Percentiles rank a stretch among this genome's conserved stretches.
Evolutionary conservation across 2,329 filamentous ascomycete species (phyloP).

Genomic region (Cercospora sp.): DNA sequence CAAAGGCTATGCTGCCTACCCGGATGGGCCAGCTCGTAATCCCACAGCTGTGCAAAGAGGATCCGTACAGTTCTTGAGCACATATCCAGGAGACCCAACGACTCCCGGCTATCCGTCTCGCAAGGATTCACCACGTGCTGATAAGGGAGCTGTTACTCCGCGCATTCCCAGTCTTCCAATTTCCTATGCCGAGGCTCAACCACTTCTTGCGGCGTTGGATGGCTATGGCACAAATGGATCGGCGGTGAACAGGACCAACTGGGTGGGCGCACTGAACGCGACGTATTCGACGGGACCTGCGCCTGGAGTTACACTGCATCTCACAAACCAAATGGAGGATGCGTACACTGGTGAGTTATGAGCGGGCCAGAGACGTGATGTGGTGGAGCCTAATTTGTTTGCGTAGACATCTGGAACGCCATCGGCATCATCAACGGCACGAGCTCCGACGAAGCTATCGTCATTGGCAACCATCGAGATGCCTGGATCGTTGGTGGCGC

Average conservation of each 20-base stretch:
- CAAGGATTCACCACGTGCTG: conserved; percentile 70
- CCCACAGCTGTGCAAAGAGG: conserved; percentile 50
- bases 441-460: conserved; percentile 57
- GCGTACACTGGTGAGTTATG: conserved; percentile 57
- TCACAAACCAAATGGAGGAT: conserved; percentile 78
- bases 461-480: conserved; percentile 57
- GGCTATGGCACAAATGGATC: conserved; percentile 67
- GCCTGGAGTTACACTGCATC: conserved; percentile 67
- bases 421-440: conserved; percentile 68
- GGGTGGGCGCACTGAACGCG: conserved; percentile 67
- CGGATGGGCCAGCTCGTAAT: conserved; percentile 47
- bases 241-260: conserved; percentile 57
- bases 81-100: conserved; percentile 68
- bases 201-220: conserved; percentile 78
- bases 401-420: conserved; percentile 69
- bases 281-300: conserved; percentile 80
- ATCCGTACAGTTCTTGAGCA: conserved; percentile 60
- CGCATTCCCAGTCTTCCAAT: conserved; percentile 84
- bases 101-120: conserved; percentile 87
- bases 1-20: conserved; percentile 49
- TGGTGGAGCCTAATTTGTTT: not conserved
- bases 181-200: conserved; percentile 77
- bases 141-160: conserved; percentile 65
- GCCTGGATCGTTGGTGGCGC: conserved; percentile 57
- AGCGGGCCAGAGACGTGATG: not conserved